Conservation (phyloP, 1,284 basidiomycete species). For the Ustilago cynodontis region DNA sequence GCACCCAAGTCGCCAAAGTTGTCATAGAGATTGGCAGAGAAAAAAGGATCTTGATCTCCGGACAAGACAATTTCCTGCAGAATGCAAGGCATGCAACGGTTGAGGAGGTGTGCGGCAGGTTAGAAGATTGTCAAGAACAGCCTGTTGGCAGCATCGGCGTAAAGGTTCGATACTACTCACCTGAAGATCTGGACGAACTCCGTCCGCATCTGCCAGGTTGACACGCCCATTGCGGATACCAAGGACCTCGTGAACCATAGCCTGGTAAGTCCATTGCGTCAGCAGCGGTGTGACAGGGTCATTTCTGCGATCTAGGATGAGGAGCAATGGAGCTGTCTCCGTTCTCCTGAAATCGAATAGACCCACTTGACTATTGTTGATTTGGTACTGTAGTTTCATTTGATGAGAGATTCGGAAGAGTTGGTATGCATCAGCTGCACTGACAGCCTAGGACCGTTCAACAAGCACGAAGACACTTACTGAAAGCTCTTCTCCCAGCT, state of each 20-base stretch:
- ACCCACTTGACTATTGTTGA: slow-evolving; percentile 67
- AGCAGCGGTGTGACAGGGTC: slow-evolving; percentile 98
- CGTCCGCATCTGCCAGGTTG: slow-evolving; percentile 84
- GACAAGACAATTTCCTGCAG: slow-evolving; percentile 91
- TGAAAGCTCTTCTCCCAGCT: slow-evolving; percentile 86
- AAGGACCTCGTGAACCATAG: slow-evolving; percentile 97
- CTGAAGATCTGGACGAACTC: slow-evolving; percentile 85
- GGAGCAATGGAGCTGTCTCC: slow-evolving; percentile 73
- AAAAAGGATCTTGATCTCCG: slow-evolving; percentile 92
- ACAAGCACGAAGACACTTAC: slow-evolving; percentile 71
- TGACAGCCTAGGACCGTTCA: not conserved
- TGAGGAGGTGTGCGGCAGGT: too few relatives aligned
- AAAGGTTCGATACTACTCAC: slow-evolving; percentile 70
- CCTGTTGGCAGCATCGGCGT: not conserved
- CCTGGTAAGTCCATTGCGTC: slow-evolving; percentile 99
- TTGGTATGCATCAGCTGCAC: not conserved
- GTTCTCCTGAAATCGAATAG: slow-evolving; percentile 74
- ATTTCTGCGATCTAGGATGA: slow-evolving; percentile 85
- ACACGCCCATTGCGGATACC: slow-evolving; percentile 95
- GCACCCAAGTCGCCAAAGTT: slow-evolving; percentile 98
- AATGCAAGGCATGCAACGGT: not conserved
- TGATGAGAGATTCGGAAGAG: too few relatives aligned
- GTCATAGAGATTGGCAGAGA: slow-evolving; percentile 87
- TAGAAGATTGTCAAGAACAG: not conserved
- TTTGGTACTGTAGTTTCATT: slow-evolving; percentile 65